Percentiles rank a stretch among this genome's conserved stretches.
phyloP scores from a whole-genome alignment of 768 basidiomycete genomes.

The Lactarius trivialis region DNA sequence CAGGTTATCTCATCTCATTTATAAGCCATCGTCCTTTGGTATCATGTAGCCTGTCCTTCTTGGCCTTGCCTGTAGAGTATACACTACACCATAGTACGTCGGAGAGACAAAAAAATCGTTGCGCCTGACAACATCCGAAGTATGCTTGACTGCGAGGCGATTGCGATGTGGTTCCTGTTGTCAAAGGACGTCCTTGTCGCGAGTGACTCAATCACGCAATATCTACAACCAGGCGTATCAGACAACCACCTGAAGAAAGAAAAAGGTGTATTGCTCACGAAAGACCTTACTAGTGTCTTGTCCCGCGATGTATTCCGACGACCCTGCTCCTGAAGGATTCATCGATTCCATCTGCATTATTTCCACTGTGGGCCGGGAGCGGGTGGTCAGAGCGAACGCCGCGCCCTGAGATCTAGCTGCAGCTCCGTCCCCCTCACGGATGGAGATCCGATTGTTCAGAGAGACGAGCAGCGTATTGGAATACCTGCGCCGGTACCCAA shows the following conservation, averaged over 20 bases:
- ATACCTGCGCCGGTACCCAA: too few relatives aligned
- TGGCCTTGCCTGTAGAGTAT: neutral
- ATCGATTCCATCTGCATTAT: too few relatives aligned
- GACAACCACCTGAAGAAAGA: neutral
- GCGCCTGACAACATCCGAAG: too few relatives aligned
- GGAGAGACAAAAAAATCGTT: too few relatives aligned
- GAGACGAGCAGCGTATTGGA: constrained; percentile 12
- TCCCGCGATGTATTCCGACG: too few relatives aligned
- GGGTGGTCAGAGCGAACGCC: neutral
- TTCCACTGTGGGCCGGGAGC: neutral
- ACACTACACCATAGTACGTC: too few relatives aligned
- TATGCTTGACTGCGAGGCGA: too few relatives aligned
- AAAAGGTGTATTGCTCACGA: neutral
- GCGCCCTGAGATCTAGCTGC: neutral
- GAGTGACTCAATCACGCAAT: neutral
- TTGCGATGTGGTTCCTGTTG: too few relatives aligned
- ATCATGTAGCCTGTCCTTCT: neutral
- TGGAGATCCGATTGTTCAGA: constrained; percentile 12
- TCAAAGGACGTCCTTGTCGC: too few relatives aligned
- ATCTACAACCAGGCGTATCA: neutral
- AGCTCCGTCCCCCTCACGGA: neutral
- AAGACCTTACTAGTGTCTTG: too few relatives aligned
- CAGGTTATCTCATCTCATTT: neutral
- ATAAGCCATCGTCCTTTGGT: neutral
- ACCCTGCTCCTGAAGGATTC: too few relatives aligned